Conservation (phyloP, 73 alveolate genomes). For the Breviolum minutum region DNA sequence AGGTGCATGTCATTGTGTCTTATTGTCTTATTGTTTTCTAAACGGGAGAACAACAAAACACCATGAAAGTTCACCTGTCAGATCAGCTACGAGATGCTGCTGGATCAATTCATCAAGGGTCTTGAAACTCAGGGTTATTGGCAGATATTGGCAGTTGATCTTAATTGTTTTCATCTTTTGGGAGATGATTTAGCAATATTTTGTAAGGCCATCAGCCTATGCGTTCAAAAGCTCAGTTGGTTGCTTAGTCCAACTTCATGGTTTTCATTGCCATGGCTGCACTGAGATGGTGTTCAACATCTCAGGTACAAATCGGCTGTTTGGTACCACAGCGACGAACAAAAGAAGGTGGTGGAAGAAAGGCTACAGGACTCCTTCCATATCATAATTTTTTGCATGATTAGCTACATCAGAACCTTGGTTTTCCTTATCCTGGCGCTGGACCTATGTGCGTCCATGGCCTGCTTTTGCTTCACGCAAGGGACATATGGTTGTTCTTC, state of each 20-base stretch:
- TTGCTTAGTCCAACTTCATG: background rate
- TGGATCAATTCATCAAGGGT: conserved; percentile 55
- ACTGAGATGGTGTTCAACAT: background rate
- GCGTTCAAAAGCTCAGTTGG: conserved; percentile 84
- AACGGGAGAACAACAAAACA: background rate
- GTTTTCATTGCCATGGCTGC: background rate
- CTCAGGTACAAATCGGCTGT: conserved; percentile 80
- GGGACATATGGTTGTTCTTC: background rate
- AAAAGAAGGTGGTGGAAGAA: conserved; percentile 23
- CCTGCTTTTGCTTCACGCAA: background rate
- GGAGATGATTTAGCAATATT: background rate
- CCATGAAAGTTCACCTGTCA: background rate
- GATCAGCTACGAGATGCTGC: conserved; percentile 75
- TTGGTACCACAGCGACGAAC: conserved; percentile 82
- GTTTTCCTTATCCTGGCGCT: too few species aligned
- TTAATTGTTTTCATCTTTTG: background rate
- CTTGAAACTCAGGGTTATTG: background rate
- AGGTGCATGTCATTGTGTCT: background rate
- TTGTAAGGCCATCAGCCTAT: conserved; percentile 74
- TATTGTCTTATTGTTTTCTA: background rate
- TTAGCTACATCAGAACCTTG: too few species aligned
- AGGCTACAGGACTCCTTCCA: conserved; percentile 14
- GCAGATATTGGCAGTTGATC: background rate
- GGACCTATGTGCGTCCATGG: too few species aligned
- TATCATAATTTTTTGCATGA: background rate